Conservation (phyloP, 371 early-diverging fungal species). For the Mortierella sp. region DNA sequence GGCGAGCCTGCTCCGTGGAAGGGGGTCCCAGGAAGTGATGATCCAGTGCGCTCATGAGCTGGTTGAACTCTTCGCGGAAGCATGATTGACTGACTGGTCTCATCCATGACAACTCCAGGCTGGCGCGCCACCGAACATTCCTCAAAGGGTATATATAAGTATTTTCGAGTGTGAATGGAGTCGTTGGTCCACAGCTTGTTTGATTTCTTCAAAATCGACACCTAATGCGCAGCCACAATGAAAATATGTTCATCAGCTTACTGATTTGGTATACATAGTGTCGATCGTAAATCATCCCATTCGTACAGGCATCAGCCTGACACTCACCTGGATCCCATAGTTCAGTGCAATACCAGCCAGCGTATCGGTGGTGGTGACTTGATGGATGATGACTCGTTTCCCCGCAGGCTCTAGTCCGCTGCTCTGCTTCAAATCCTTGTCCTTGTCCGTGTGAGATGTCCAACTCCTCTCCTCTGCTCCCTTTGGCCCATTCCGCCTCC, state of each 20-base stretch:
- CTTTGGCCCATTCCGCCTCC: conserved; percentile 27
- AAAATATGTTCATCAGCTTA: not conserved
- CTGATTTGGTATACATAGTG: not conserved
- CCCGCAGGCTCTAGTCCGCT: conserved; percentile 8
- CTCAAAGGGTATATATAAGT: conserved; percentile 62
- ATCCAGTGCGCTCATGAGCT: conserved; percentile 17
- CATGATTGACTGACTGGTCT: conserved; percentile 36
- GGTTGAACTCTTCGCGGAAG: conserved; percentile 35
- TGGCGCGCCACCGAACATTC: conserved; percentile 49
- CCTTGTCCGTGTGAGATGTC: not conserved
- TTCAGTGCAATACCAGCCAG: conserved; percentile 59
- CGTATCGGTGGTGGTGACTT: conserved; percentile 54
- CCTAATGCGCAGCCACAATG: conserved; percentile 23
- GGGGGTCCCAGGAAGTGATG: not conserved
- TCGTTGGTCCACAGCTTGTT: conserved; percentile 64
- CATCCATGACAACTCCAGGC: conserved; percentile 37
- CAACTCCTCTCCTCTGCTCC: conserved; percentile 13
- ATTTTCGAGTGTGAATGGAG: conserved; percentile 61
- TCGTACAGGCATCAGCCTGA: not conserved
- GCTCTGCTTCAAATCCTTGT: not conserved
- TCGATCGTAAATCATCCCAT: not conserved
- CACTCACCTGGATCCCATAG: conserved; percentile 60
- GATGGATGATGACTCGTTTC: conserved; percentile 60
- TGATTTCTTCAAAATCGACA: conserved; percentile 54
- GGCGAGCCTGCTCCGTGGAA: not conserved